Base-by-base conservation (phyloP, 495 filamentous ascomycete species). In the Penicillium bovifimosum region DNA sequence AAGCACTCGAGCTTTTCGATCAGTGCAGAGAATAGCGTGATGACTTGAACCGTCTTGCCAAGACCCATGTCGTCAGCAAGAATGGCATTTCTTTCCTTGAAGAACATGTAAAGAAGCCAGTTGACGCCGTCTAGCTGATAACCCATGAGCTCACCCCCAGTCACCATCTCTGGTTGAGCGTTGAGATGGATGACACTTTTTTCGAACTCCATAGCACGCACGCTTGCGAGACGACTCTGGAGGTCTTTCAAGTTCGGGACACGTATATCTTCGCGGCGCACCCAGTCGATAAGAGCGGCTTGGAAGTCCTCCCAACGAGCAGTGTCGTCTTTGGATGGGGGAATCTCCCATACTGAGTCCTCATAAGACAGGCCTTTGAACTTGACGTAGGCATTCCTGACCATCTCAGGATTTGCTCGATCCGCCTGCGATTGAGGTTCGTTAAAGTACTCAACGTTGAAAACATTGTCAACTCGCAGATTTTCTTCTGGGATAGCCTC, bases 11-110 rank as follows among this genome's bases (percentile, higher is more conserved):
- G 90, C 29, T 88, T 82, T 56, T 87, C 76, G 27, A 87, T 79
- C n/a, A 99, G 67, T 11, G 86, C 81, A 8, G 87, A 81, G 8
- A 99, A 72, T 44, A 95, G 80, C 2, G 82, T 83, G 48, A 99
- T 91, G 44, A 96, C 81, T 65, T 99, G 95, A 41, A 99, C 87
- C 0, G 95, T 99, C 74, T 99, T 99, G 24, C 95, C 95, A 9
- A 99, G 82, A 5, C 95, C 95, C 95, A 99, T 99, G 64, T 99
- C 95, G 59, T 99, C 95, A 2, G 95, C 95, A 2, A 99, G 80
- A 60, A 99, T 93, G n/a, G 86, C 86, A 59, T 95, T 97, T 54
- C 87, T 79, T 54, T 84, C 75, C 41, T 80, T 72, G 53, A 87
- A 82, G 75, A 89, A 96, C 63, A 89, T 91, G 65, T 90, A 96